Conservation (phyloP, 805 yeast genomes). For the Maudiozyma saulgeensis region DNA sequence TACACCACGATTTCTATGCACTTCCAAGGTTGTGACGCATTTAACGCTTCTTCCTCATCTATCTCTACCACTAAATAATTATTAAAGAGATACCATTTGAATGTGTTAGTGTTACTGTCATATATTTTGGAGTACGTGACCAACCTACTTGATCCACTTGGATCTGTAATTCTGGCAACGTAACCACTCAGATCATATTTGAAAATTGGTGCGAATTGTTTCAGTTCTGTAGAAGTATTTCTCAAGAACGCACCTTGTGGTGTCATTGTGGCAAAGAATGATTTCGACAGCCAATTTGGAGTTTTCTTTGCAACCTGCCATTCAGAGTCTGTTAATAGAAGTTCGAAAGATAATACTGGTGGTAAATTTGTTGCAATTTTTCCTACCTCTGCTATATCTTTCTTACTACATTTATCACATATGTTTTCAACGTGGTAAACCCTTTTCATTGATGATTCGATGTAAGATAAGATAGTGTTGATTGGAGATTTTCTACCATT, state of each 20-base stretch:
- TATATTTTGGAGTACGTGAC: constrained; percentile 48
- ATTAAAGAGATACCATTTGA: constrained; percentile 74
- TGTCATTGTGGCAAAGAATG: constrained; percentile 41
- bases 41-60: constrained; percentile 67
- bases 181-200: constrained; percentile 60
- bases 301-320: constrained; percentile 40
- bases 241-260: constrained; percentile 33
- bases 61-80: constrained; percentile 80
- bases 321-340: constrained; percentile 47
- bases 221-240: constrained; percentile 21
- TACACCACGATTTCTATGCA: constrained; percentile 66
- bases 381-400: constrained; percentile 46
- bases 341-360: constrained; percentile 52
- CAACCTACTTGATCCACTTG: constrained; percentile 44
- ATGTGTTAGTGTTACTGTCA: constrained; percentile 23
- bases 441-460: constrained; percentile 54
- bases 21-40: constrained; percentile 71
- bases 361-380: constrained; percentile 49
- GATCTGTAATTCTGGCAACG: constrained; percentile 57
- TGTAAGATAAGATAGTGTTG: constrained; percentile 42
- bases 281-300: constrained; percentile 52
- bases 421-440: constrained; percentile 39
- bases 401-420: constrained; percentile 43
- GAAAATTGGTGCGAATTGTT: constrained; percentile 22
- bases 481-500: constrained; percentile 26